Evolutionary conservation across 1,284 basidiomycete species (phyloP).

Genomic region (Acaromyces ingoldii): DNA sequence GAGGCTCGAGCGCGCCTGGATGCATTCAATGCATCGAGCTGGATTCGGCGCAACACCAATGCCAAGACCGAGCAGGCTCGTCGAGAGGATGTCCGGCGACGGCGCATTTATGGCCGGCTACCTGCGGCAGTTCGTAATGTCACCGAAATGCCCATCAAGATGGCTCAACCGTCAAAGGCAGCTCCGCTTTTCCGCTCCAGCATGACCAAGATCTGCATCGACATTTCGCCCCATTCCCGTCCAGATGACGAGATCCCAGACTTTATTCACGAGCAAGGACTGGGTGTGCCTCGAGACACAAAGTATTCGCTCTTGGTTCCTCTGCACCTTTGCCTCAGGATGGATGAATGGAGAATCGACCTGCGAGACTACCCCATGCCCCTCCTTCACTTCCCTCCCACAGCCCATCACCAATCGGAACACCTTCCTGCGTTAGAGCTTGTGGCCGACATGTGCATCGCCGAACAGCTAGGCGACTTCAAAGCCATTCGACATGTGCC

Average conservation of each 20-base stretch:
- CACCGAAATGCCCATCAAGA: constrained; percentile 54
- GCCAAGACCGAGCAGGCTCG: constrained; percentile 53
- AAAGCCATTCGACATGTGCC: constrained; percentile 54
- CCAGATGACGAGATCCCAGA: constrained; percentile 59
- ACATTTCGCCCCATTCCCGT: constrained; percentile 65
- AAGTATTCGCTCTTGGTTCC: constrained; percentile 78
- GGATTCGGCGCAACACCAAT: constrained; percentile 57
- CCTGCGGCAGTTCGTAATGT: constrained; percentile 14
- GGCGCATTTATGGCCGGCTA: constrained; percentile 44
- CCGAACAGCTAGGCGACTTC: constrained; percentile 75
- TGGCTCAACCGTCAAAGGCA: constrained; percentile 54
- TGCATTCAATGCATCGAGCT: constrained; percentile 71
- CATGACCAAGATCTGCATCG: constrained; percentile 62
- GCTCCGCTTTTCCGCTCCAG: constrained; percentile 73
- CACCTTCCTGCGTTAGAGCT: constrained; percentile 58
- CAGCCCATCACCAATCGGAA: constrained; percentile 47
- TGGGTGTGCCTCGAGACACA: constrained; percentile 66
- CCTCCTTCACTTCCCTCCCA: constrained; percentile 55
- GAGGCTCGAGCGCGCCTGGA: constrained; percentile 67
- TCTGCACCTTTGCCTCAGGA: constrained; percentile 69
- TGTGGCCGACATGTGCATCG: constrained; percentile 76
- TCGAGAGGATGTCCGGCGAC: constrained; percentile 53
- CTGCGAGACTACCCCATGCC: constrained; percentile 69
- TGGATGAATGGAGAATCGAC: constrained; percentile 62
- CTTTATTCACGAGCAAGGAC: constrained; percentile 68